Evolutionary conservation across 1,284 basidiomycete genomes (phyloP).

Genomic region (Lentinula novae-zelandiae): DNA sequence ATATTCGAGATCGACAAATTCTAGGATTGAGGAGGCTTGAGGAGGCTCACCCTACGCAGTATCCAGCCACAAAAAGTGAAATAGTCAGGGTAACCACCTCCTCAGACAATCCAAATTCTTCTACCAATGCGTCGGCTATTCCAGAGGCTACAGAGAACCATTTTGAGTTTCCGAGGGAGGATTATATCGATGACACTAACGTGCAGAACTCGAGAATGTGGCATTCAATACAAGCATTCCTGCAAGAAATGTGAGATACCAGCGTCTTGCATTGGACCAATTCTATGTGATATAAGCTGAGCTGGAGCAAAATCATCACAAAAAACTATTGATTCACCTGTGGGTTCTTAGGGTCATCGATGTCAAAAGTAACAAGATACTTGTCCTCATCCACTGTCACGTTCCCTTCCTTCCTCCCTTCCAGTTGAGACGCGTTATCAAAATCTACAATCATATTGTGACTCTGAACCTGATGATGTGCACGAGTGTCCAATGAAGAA

Average conservation of each 20-base stretch:
- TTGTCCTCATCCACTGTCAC: constrained; percentile 21
- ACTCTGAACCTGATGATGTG: neutral
- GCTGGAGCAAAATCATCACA: neutral
- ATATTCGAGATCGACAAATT: neutral
- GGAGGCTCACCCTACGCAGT: constrained; percentile 46
- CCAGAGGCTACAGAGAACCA: constrained; percentile 36
- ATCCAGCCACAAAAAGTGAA: constrained; percentile 54
- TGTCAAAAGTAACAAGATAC: constrained; percentile 31
- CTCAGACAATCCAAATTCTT: constrained; percentile 50
- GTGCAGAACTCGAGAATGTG: constrained; percentile 62
- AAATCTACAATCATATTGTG: neutral
- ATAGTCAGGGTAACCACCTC: constrained; percentile 50
- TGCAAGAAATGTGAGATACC: constrained; percentile 54
- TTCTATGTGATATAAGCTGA: constrained; percentile 24
- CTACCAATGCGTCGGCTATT: constrained; percentile 40
- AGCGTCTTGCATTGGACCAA: constrained; percentile 33
- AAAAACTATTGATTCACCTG: constrained; percentile 21
- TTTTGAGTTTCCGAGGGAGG: neutral
- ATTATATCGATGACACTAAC: constrained; percentile 22
- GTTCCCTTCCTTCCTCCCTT: neutral
- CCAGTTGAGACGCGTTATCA: neutral
- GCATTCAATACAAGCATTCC: constrained; percentile 70
- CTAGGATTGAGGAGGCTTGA: neutral
- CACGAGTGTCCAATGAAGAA: neutral
- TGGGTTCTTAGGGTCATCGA: constrained; percentile 32